Conservation (phyloP, 164 flowering plant species). For the Dillenia turbinata region DNA sequence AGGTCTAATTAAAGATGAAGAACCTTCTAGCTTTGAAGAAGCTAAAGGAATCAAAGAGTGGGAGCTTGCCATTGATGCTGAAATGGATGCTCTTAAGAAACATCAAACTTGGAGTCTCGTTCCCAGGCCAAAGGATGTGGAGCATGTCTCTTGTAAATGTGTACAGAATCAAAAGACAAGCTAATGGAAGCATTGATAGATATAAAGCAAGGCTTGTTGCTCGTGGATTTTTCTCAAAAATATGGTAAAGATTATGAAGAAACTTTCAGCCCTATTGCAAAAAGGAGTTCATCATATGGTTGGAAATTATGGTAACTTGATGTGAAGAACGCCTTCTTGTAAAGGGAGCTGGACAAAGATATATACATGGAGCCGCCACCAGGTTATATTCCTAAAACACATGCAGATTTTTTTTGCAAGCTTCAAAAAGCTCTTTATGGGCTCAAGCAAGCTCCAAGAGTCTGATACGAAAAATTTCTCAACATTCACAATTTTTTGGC, state of each 20-base stretch:
- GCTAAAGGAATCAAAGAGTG: conserved; percentile 1
- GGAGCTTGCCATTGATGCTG: conserved; percentile 1
- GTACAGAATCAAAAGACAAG: background rate
- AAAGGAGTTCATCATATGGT: background rate
- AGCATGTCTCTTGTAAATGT: conserved; percentile 10
- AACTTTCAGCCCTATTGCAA: conserved; percentile 1
- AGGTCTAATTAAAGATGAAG: background rate
- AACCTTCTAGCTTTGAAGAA: conserved; percentile 1
- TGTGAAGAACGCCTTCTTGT: background rate
- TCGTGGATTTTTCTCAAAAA: conserved; percentile 4
- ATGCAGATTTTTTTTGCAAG: background rate
- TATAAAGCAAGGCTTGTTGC: conserved; percentile 1
- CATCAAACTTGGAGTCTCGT: conserved; percentile 3
- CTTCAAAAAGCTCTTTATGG: conserved; percentile 2
- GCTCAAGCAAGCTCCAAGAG: background rate
- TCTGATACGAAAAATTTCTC: background rate
- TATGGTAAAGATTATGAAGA: conserved; percentile 6
- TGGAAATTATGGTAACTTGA: conserved; percentile 6
- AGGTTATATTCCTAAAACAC: background rate
- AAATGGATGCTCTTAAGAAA: background rate
- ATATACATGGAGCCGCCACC: conserved; percentile 6
- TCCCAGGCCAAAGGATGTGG: background rate
- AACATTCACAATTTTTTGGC: background rate
- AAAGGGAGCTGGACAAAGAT: background rate
- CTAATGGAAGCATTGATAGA: conserved; percentile 2